Evolutionary conservation across 768 basidiomycete genomes (phyloP).

Genomic region (Clavulina sp.): DNA sequence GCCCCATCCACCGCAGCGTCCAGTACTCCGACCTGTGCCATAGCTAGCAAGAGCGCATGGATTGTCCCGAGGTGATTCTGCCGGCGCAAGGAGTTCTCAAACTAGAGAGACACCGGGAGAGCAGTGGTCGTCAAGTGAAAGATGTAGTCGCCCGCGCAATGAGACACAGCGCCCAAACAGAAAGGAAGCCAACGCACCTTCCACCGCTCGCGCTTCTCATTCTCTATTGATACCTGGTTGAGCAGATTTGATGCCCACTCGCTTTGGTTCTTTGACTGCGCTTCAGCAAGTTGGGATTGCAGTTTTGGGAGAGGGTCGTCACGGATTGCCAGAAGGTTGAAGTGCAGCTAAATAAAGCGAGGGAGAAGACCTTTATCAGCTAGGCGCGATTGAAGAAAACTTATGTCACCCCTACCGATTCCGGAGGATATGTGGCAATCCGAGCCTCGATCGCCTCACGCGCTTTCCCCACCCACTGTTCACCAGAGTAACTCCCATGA

Average conservation of each 20-base stretch:
- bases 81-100: slow-evolving; percentile 71
- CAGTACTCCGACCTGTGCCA: slow-evolving; percentile 55
- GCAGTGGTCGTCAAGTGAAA: slow-evolving; percentile 5
- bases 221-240: slow-evolving; percentile 44
- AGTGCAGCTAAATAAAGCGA: slow-evolving; percentile 46
- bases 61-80: slow-evolving; percentile 79
- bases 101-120: slow-evolving; percentile 25
- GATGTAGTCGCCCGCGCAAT: too few species aligned
- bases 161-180: not conserved
- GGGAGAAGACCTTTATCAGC: not conserved
- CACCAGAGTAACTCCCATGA: slow-evolving; percentile 56
- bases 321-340: slow-evolving; percentile 77
- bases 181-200: slow-evolving; percentile 34
- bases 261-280: slow-evolving; percentile 24
- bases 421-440: slow-evolving; percentile 79
- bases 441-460: slow-evolving; percentile 65
- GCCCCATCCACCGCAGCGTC: slow-evolving; percentile 17
- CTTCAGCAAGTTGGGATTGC: slow-evolving; percentile 34
- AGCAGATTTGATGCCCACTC: slow-evolving; percentile 31
- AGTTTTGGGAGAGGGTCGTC: slow-evolving; percentile 63
- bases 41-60: slow-evolving; percentile 49
- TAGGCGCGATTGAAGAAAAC: not conserved
- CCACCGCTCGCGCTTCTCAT: slow-evolving; percentile 63
- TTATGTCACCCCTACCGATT: slow-evolving; percentile 42
- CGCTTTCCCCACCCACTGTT: slow-evolving; percentile 73